A percentile compares a stretch with the other conserved stretches of the same genome.
Evolutionary conservation across 805 yeast species (phyloP).

Genomic region (Tetrapisispora nanseiensis): DNA sequence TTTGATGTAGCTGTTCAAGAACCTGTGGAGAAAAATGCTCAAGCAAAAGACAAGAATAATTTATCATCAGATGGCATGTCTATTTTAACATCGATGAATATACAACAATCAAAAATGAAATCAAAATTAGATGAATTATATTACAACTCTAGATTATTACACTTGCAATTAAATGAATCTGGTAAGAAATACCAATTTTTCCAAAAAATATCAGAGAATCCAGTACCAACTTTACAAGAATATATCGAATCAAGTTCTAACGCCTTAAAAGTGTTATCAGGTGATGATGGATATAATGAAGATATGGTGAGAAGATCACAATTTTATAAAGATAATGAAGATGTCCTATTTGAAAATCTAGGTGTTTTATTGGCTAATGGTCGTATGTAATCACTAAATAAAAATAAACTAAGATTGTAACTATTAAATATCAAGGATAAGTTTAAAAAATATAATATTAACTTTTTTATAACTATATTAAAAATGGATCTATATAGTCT

Average conservation of each 20-base stretch:
- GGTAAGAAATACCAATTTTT: slow-evolving; percentile 71
- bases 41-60: slow-evolving; percentile 18
- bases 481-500: too few relatives aligned
- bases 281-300: slow-evolving; percentile 85
- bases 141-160: slow-evolving; percentile 33
- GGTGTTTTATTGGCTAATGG: slow-evolving; percentile 52
- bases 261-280: slow-evolving; percentile 73
- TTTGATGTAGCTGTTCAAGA: slow-evolving; percentile 62
- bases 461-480: too few relatives aligned
- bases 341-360: slow-evolving; percentile 67
- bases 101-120: slow-evolving; percentile 27
- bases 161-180: slow-evolving; percentile 42
- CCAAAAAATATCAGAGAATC: slow-evolving; percentile 61
- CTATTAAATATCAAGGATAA: not conserved
- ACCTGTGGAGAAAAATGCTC: slow-evolving; percentile 17
- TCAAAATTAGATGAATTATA: slow-evolving; percentile 35
- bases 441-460: slow-evolving; percentile 1
- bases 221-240: slow-evolving; percentile 60
- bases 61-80: slow-evolving; percentile 24
- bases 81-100: slow-evolving; percentile 23
- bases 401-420: not conserved
- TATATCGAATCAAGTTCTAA: slow-evolving; percentile 77
- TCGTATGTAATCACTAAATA: slow-evolving; percentile 17
- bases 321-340: slow-evolving; percentile 60
- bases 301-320: slow-evolving; percentile 78